phyloP scores from a whole-genome alignment of 176 grass and related monocot species.

The Luzula sylvatica region DNA sequence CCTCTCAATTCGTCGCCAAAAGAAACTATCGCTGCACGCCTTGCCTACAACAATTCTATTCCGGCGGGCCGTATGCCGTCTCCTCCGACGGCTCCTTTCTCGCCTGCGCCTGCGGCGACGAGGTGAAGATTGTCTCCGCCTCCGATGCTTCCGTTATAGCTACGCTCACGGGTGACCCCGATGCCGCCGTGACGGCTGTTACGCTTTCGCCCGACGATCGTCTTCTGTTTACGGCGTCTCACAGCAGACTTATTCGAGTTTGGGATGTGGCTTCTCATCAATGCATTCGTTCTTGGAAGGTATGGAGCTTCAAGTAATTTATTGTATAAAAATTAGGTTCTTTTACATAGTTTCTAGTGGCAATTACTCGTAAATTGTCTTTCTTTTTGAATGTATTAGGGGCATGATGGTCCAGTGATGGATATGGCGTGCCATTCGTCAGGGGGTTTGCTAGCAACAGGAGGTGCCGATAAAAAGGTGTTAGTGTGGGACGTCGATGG shows the following conservation, averaged over 20 bases:
- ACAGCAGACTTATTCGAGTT: conserved; percentile 70
- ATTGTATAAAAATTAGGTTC: no score
- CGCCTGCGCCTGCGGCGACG: conserved; percentile 72
- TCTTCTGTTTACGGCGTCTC: conserved; percentile 56
- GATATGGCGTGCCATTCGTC: conserved; percentile 92
- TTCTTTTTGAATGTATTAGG: conserved; percentile 38
- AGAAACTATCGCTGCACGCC: conserved; percentile 60
- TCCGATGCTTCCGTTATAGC: conserved; percentile 41
- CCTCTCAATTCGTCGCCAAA: conserved; percentile 22
- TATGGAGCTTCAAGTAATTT: neutral
- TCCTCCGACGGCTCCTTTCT: conserved; percentile 48
- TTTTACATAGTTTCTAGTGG: no score
- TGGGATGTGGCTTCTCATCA: conserved; percentile 65
- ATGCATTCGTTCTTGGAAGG: conserved; percentile 96
- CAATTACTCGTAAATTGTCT: no score
- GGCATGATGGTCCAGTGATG: conserved; percentile 91
- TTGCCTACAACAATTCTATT: conserved; percentile 88
- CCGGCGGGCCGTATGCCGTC: conserved; percentile 63
- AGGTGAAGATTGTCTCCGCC: conserved; percentile 51
- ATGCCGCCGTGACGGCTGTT: conserved; percentile 53
- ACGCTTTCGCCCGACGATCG: conserved; percentile 54
- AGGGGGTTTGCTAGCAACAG: conserved; percentile 87
- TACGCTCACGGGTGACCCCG: conserved; percentile 39
- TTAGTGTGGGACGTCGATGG: conserved; percentile 92
- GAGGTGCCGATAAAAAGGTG: conserved; percentile 81